Evolutionary conservation across 768 basidiomycete species (phyloP).

Genomic region (Rhodotorula paludigena): DNA sequence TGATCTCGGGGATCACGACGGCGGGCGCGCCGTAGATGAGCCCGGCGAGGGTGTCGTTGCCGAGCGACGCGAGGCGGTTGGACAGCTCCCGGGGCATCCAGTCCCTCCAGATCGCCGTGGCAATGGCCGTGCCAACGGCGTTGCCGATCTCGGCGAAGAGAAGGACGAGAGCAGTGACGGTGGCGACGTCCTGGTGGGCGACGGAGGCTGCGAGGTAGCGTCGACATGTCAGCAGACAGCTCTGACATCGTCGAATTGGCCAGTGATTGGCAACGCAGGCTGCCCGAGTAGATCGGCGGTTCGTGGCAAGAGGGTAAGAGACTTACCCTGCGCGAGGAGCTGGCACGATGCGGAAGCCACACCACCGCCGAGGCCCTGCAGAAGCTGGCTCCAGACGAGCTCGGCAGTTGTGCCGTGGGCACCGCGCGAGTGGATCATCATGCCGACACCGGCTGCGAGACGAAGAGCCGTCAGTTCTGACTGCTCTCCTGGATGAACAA

Average conservation of each 20-base stretch:
- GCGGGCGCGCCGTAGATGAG: constrained; percentile 43
- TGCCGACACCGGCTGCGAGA: constrained; percentile 54
- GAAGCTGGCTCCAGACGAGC: constrained; percentile 62
- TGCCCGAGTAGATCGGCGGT: too few relatives aligned
- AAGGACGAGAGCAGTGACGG: constrained; percentile 47
- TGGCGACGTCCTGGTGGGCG: constrained; percentile 48
- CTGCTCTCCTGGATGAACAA: too few relatives aligned
- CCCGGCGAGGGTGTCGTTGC: constrained; percentile 44
- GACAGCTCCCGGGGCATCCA: constrained; percentile 61
- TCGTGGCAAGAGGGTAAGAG: too few relatives aligned
- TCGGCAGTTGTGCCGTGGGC: constrained; percentile 51
- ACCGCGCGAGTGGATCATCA: constrained; percentile 69
- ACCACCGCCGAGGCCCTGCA: constrained; percentile 72
- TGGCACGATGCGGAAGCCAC: constrained; percentile 53
- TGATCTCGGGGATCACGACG: constrained; percentile 51
- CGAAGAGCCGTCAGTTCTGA: too few relatives aligned
- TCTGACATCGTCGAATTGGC: not conserved
- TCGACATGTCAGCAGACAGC: constrained; percentile 50
- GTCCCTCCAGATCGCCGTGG: constrained; percentile 28
- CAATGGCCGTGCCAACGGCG: constrained; percentile 47
- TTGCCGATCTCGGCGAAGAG: constrained; percentile 50
- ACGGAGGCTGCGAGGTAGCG: too few relatives aligned
- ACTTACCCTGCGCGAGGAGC: constrained; percentile 46
- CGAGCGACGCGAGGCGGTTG: constrained; percentile 55
- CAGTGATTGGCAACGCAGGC: too few relatives aligned